Conservation (phyloP, 2,329 filamentous ascomycete genomes). For the Exophiala sp. region DNA sequence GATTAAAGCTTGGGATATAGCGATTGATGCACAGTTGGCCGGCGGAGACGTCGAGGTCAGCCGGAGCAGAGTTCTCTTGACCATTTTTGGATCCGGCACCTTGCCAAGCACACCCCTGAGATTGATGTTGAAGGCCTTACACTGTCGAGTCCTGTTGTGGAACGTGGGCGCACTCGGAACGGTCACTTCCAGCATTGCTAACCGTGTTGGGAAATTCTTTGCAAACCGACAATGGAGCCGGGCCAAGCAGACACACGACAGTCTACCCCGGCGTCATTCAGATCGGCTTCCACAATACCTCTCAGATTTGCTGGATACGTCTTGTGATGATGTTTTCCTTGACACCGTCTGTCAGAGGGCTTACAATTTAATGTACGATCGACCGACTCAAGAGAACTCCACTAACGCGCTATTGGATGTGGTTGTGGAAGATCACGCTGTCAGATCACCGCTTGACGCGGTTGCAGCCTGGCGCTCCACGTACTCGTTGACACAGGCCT, state of each 20-base stretch:
- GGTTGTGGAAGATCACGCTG: constrained; percentile 77
- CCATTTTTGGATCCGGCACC: constrained; percentile 79
- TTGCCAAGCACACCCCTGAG: constrained; percentile 74
- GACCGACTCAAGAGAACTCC: constrained; percentile 60
- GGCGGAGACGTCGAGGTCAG: constrained; percentile 87
- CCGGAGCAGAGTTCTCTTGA: constrained; percentile 77
- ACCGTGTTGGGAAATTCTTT: constrained; percentile 65
- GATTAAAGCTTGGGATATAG: constrained; percentile 88
- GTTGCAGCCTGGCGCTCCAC: constrained; percentile 89
- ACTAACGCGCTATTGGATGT: constrained; percentile 69
- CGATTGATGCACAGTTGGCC: constrained; percentile 83
- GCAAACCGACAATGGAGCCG: constrained; percentile 71
- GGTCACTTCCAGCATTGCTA: constrained; percentile 58
- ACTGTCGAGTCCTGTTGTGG: constrained; percentile 85
- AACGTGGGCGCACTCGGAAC: constrained; percentile 62
- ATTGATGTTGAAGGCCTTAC: constrained; percentile 86
- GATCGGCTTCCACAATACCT: constrained; percentile 72
- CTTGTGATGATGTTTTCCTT: constrained; percentile 75
- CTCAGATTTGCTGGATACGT: constrained; percentile 65
- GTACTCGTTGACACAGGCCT: constrained; percentile 61
- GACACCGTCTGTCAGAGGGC: constrained; percentile 74
- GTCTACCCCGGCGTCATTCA: constrained; percentile 48
- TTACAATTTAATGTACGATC: constrained; percentile 85
- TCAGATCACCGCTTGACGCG: constrained; percentile 81
- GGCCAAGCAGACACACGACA: constrained; percentile 35